phyloP scores from a whole-genome alignment of 371 early-diverging fungal species.

The Blastocladiella emersonii region DNA sequence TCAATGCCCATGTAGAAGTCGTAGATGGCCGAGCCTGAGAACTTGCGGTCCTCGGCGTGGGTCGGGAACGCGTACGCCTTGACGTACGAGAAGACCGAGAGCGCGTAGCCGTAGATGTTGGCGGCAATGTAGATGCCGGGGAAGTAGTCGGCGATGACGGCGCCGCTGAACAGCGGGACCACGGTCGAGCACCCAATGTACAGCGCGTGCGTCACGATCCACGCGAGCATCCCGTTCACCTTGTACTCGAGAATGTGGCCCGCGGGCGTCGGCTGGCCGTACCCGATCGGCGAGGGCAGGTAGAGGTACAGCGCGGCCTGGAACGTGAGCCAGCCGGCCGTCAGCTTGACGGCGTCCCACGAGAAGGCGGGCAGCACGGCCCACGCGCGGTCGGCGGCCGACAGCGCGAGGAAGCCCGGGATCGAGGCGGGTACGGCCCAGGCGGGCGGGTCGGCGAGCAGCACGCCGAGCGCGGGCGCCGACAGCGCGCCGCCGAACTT shows the following conservation, averaged over 20 bases:
- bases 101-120: constrained; percentile 59
- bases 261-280: constrained; percentile 69
- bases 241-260: constrained; percentile 55
- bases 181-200: constrained; percentile 25
- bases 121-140: constrained; percentile 53
- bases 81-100: constrained; percentile 40
- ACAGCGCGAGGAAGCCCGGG: constrained; percentile 4
- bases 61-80: constrained; percentile 61
- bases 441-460: constrained; percentile 13
- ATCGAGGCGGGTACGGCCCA: constrained; percentile 13
- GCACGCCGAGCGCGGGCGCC: constrained; percentile 32
- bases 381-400: background rate
- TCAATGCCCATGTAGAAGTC: constrained; percentile 31
- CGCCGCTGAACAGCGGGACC: constrained; percentile 37
- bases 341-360: constrained; percentile 32
- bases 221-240: constrained; percentile 60
- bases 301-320: constrained; percentile 48
- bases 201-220: constrained; percentile 54
- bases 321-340: constrained; percentile 50
- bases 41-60: constrained; percentile 66
- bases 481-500: constrained; percentile 45
- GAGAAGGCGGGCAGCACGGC: constrained; percentile 23
- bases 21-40: constrained; percentile 29
- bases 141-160: constrained; percentile 62
- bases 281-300: constrained; percentile 50